Evolutionary conservation across 2,329 filamentous ascomycete genomes (phyloP).

Genomic region (Cercospora sp.): DNA sequence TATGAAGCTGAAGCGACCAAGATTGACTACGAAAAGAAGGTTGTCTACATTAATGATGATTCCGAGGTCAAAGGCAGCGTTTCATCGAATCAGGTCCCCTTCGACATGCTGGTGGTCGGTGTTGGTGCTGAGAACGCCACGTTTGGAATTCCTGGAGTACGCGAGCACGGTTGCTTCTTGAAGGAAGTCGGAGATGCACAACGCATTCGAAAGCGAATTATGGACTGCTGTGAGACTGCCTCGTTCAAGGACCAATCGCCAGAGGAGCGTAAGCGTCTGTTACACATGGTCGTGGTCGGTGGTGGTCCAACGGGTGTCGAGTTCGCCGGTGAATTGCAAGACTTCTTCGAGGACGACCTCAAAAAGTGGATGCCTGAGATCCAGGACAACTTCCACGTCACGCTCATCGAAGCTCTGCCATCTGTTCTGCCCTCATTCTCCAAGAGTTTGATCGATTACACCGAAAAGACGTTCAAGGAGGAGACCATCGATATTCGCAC

Average conservation of each 20-base stretch:
- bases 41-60: slow-evolving; percentile 86
- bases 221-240: slow-evolving; percentile 98
- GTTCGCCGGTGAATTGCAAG: slow-evolving; percentile 96
- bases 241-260: slow-evolving; percentile 93
- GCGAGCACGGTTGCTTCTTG: slow-evolving; percentile 93
- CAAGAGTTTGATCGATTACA: slow-evolving; percentile 99
- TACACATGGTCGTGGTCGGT: slow-evolving; percentile 89
- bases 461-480: slow-evolving; percentile 97
- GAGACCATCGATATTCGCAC: slow-evolving; percentile 97
- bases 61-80: slow-evolving; percentile 87
- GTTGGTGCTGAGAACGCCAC: slow-evolving; percentile 98
- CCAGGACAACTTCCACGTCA: slow-evolving; percentile 91
- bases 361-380: slow-evolving; percentile 98
- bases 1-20: slow-evolving; percentile 97
- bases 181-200: slow-evolving; percentile 98
- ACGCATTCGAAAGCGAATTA: slow-evolving; percentile 95
- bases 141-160: slow-evolving; percentile 92
- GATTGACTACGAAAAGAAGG: slow-evolving; percentile 87
- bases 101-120: slow-evolving; percentile 97
- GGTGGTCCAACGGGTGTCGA: slow-evolving; percentile 96
- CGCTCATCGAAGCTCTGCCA: slow-evolving; percentile 92
- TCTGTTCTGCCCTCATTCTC: slow-evolving; percentile 96
- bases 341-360: slow-evolving; percentile 98
- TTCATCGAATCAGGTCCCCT: slow-evolving; percentile 83
- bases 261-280: slow-evolving; percentile 86